phyloP scores from a whole-genome alignment of 352 stramenopile species.

The Pythium utonaiense region DNA sequence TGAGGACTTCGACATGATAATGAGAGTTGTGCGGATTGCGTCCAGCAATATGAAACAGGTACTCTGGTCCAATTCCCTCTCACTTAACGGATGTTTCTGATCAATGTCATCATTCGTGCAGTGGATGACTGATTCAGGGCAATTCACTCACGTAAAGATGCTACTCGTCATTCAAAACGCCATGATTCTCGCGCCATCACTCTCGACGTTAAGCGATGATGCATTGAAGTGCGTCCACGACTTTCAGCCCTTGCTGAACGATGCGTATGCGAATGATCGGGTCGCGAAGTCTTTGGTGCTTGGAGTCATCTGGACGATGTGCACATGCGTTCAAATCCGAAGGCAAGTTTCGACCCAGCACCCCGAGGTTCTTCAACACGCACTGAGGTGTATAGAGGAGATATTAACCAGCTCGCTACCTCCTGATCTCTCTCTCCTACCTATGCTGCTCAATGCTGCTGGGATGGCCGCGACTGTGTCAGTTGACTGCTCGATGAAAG shows the following conservation, averaged over 20 bases:
- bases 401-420: not conserved
- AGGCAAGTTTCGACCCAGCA: not conserved
- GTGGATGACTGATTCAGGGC: conserved; percentile 3
- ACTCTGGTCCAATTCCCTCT: no score
- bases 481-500: not conserved
- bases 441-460: conserved; percentile 1
- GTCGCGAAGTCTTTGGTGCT: not conserved
- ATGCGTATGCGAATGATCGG: not conserved
- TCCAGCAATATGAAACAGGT: conserved; percentile 3
- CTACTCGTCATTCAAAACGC: conserved; percentile 12
- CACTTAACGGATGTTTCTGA: not conserved
- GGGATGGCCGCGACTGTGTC: conserved; percentile 6
- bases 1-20: conserved; percentile 9
- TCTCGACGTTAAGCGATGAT: not conserved
- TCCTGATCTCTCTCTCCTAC: not conserved
- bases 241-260: not conserved
- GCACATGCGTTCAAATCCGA: conserved; percentile 6
- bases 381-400: not conserved
- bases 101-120: no score
- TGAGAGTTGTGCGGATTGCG: not conserved
- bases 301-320: conserved; percentile 18
- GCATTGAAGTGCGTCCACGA: conserved; percentile 5
- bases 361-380: not conserved
- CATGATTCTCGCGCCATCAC: conserved; percentile 3
- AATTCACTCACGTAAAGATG: conserved; percentile 11